Base-by-base conservation (phyloP, 2,329 filamentous ascomycete genomes). In the Aspergillus flavus region DNA sequence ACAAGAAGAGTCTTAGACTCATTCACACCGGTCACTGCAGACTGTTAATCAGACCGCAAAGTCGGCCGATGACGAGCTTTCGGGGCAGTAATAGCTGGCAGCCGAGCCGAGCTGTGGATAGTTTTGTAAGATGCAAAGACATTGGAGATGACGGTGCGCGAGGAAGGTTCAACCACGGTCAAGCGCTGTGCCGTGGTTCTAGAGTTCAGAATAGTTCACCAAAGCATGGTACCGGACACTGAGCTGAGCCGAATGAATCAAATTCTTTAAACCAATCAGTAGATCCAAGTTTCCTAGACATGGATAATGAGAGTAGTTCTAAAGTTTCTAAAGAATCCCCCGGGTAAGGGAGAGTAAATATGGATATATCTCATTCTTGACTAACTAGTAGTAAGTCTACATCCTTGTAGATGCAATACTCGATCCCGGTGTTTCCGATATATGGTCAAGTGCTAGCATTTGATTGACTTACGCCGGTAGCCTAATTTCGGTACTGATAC, bases 11-110 rank as follows among this genome's bases (percentile, higher is more conserved):
- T 21, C n/a, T 21, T 21, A 21, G n/a, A 21, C n/a, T 21, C 73
- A 55, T 77, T 80, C 50, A 79, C 75, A 21, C 78, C 71, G 48
- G 76, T 73, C 41, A 76, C 71, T 6, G 70, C 65, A 23, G 74
- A 74, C 55, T 81, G 81, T 64, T 82, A 80, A 50, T 73, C 68
- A 30, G 79, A 76, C 39, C 77, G 77, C 68, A 84, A 65, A 11
- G 75, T 80, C 36, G 83, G 83, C 71, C 83, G 76, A 59, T 74
- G 79, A 64, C 77, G 79, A 48, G 78, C 71, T 67, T 81, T 79
- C 48, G 83, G 83, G 36, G 82, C 76, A 65, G 82, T 81, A 66
- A 84, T 77, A 11, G 81, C 79, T 26, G 82, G 80, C 61, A 82
- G 68, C 64, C 80, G 74, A 45, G 79, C 75, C 50, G 78, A 79